phyloP scores from a whole-genome alignment of 2,329 filamentous ascomycete species.

The Sporothrix schenckii region DNA sequence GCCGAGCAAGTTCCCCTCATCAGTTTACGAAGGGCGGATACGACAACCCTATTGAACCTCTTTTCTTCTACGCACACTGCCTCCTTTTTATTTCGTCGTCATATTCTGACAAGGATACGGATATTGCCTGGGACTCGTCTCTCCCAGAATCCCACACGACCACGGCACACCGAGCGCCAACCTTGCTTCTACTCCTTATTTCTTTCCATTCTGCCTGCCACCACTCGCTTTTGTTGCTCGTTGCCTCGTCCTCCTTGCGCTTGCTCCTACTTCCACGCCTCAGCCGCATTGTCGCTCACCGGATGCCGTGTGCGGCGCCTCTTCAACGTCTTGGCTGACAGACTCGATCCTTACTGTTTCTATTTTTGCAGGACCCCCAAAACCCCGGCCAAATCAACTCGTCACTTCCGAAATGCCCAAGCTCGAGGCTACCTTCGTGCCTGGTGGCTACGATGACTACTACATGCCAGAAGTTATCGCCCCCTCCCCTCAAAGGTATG shows the following conservation, averaged over 20 bases:
- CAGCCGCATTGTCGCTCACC: not conserved
- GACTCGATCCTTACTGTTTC: slow-evolving; percentile 5
- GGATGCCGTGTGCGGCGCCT: not conserved
- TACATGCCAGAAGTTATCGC: slow-evolving; percentile 62
- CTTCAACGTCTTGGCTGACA: slow-evolving; percentile 22
- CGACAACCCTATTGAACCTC: not conserved
- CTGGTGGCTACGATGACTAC: slow-evolving; percentile 59
- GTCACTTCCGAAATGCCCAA: slow-evolving; percentile 47
- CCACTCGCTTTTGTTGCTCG: not conserved
- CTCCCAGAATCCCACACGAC: slow-evolving; percentile 10
- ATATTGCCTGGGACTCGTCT: not conserved
- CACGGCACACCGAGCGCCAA: not conserved
- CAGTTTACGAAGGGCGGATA: slow-evolving; percentile 16
- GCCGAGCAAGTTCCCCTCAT: slow-evolving; percentile 12
- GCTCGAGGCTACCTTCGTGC: slow-evolving; percentile 60
- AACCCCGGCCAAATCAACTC: slow-evolving; percentile 28
- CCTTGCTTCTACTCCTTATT: not conserved
- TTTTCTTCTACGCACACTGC: not conserved
- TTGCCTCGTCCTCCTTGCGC: not conserved
- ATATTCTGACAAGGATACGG: not conserved
- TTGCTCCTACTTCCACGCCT: not conserved
- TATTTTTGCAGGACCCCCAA: slow-evolving; percentile 36
- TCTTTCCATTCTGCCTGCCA: slow-evolving; percentile 1
- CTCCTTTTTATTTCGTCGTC: not conserved
- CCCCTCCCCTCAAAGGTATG: slow-evolving; percentile 58